Base-by-base conservation (phyloP, 2,329 filamentous ascomycete genomes). In the Orbilia brochopaga region DNA sequence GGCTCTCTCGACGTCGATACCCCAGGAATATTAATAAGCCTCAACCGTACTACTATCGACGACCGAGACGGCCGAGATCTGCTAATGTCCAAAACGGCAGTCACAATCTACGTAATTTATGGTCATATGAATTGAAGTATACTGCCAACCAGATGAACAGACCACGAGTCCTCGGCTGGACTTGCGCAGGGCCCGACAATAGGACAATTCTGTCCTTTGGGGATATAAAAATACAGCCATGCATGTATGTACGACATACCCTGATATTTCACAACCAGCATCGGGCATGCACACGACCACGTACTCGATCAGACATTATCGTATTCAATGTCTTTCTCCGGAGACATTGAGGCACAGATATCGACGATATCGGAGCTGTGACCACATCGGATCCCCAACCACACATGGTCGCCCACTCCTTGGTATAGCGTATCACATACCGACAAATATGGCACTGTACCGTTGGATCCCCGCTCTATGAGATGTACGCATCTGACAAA, bases 81-180 rank as follows among this genome's bases (percentile, higher is more conserved):
- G 58, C 65, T 69, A 69, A 55, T 37, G 24, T 64, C 40, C 37
- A 62, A 64, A 63, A 24, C 24, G 59, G 66, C 58, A 70, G 66
- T 53, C 59, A 46, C 48, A 6, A 40, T 40, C 4, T 5, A 53
- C 66, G 54, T 70, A 63, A 60, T 70, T 35, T 58, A 21, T 17
- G 40, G 19, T 40, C 37, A 56, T 19, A n/a, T 32, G 4, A 32
- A 4, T 17, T 4, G 40, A 44, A 44, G 40, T 3, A 4, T 4
- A 44, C 40, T 15, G 19, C 4, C 44, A 21, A 19, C 15, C 6
- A 11, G 1, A 5, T 19, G 6, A 21, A 19, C 17, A 6, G 44
- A 10, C 44, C 5, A 8, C 40, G n/a, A 44, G 40, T 17, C 17
- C n/a, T n/a, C n/a, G n/a, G n/a, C n/a, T n/a, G n/a, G 40, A 10